Base-by-base conservation (phyloP, 2,329 filamentous ascomycete species). In the Boeremia lycopersici region DNA sequence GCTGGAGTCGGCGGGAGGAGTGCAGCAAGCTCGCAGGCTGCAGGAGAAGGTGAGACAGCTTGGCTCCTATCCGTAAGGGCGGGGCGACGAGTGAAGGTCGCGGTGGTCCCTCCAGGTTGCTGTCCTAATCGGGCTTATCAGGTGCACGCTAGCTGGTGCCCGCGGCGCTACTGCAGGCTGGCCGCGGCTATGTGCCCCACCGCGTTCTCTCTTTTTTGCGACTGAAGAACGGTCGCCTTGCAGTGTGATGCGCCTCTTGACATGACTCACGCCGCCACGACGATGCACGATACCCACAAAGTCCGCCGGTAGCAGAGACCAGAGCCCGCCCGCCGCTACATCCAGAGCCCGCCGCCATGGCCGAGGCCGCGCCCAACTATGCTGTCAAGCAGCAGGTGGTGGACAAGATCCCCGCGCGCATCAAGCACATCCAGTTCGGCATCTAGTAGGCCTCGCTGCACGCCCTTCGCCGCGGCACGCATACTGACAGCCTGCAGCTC, bases 381-480 rank as follows among this genome's bases (percentile, higher is more conserved):
- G 59, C 67, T 61, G 76, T 86, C 68, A 97, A 97, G 82, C 87
- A 91, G 80, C 92, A 96, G 84, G 89, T 97, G 74, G 85, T 91
- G 48, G 92, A 97, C 77, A 87, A 88, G 73, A 83, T 91, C 52
- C 93, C 93, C 30, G 96, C 96, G 81, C 89, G 91, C 70, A 96
- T 97, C 80, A 92, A 89, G 74, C 89, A 92, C 72, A 85, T 98
- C 74, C 93, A 96, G 73, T 98, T 98, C 76, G 93, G 93, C 70
- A 90, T 98, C 59, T 86, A 96, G 87, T 93, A 79, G 40, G 57
- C 12, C 53, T 42, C 39, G 40, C 43, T 31, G 39, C 15, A 28
- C 36, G 19, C 28, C 23, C 52, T 45, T 17, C 49, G 13, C 33
- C 35, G 36, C 25, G 30, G 10, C 3, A 33, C 34, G 10, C 40